phyloP scores from a whole-genome alignment of 164 flowering plant genomes.

The Cinnamomum chago region DNA sequence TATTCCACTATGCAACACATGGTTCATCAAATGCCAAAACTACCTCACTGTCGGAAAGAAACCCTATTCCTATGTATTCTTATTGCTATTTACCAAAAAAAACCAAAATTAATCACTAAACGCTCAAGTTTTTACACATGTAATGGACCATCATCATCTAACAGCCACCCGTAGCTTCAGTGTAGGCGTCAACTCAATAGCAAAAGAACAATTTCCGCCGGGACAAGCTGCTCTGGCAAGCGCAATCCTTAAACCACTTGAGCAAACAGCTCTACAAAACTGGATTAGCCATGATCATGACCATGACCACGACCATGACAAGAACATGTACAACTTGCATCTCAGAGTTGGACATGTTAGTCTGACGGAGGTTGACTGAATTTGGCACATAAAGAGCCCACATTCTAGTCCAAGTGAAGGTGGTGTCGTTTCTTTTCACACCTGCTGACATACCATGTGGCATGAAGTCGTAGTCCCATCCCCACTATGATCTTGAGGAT shows the following conservation, averaged over 20 bases:
- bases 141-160: neutral
- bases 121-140: neutral
- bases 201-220: neutral
- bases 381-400: neutral
- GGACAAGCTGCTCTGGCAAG: neutral
- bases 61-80: too few relatives aligned
- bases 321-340: neutral
- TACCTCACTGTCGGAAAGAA: too few relatives aligned
- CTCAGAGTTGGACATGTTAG: neutral
- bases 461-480: slow-evolving; percentile 68
- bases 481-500: slow-evolving; percentile 80
- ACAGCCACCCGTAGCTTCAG: neutral
- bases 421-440: slow-evolving; percentile 63
- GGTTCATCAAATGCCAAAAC: too few relatives aligned
- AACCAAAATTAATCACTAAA: neutral
- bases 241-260: neutral
- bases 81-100: too few relatives aligned
- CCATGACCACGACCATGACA: neutral
- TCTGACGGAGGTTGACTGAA: neutral
- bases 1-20: too few relatives aligned
- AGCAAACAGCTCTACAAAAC: neutral
- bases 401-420: slow-evolving; percentile 58
- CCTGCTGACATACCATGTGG: slow-evolving; percentile 77
- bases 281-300: neutral
- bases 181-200: neutral